These are phyloP conservation scores for Cytospora piceae DNA, from an alignment of 2,329 filamentous ascomycete species.

Conservation along the genomic window DNA sequence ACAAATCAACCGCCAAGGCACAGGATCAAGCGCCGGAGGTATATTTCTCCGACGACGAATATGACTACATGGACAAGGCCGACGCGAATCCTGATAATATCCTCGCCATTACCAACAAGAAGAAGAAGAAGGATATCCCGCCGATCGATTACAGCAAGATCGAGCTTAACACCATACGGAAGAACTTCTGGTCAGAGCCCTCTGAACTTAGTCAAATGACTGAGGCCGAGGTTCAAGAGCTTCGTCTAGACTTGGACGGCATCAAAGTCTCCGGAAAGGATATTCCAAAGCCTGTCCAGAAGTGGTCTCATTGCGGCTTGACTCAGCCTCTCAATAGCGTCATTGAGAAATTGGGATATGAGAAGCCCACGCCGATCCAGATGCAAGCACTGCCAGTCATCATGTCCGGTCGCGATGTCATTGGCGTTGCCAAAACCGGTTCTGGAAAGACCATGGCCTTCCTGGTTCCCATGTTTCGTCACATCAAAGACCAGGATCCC, in stretches of 20 bases:
- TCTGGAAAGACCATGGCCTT: conserved; percentile 98
- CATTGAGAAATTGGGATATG: conserved; percentile 78
- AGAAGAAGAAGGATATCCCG: conserved; percentile 96
- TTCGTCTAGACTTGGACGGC: conserved; percentile 87
- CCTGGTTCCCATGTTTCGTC: conserved; percentile 93
- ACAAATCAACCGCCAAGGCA: conserved; percentile 46
- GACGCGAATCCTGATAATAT: conserved; percentile 52
- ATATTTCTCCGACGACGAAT: conserved; percentile 87
- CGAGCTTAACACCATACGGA: conserved; percentile 82
- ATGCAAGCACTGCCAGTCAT: conserved; percentile 92
- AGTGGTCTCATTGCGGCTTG: conserved; percentile 94
- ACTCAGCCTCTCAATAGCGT: conserved; percentile 86
- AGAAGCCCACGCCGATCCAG: conserved; percentile 91
- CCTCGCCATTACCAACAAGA: conserved; percentile 62
- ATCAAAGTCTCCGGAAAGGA: conserved; percentile 92
- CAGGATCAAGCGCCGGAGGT: conserved; percentile 74
- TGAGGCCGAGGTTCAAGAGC: conserved; percentile 78
- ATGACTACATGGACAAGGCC: conserved; percentile 54
- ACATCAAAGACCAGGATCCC: conserved; percentile 90
- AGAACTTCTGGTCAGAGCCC: conserved; percentile 94
- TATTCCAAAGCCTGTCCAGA: conserved; percentile 90
- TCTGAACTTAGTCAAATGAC: conserved; percentile 81
- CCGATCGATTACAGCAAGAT: conserved; percentile 84
- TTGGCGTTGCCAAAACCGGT: conserved; percentile 95
- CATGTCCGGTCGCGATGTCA: conserved; percentile 94